Base-by-base conservation (phyloP, 768 basidiomycete species). In the Lactarius hatsudake region DNA sequence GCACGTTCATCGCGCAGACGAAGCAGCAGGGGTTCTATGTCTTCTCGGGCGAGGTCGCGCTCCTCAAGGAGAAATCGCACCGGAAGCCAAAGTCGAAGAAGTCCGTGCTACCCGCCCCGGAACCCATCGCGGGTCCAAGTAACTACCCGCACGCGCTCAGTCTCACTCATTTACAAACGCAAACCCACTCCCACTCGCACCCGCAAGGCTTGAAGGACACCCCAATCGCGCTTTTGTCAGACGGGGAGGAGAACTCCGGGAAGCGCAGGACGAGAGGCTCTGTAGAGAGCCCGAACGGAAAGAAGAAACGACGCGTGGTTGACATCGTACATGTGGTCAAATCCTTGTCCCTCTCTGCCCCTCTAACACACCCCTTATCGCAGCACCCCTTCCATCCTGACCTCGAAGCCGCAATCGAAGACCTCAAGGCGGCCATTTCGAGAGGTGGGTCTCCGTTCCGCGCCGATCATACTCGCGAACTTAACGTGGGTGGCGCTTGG, bases 1-100 rank as follows among this genome's bases (percentile, higher is more conserved):
- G 96, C 5, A 94, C 90, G 2, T 93, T 85, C 78, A 91, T 95
- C 72, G 93, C 91, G 5, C 88, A 93, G 76, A 96, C 96, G 5
- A 93, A 91, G 76, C 93, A 96, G 73, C 87, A 90, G 66, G 94
- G 93, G 1, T 97, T 96, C 80, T 96, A 95, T 73, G 95, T 98
- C 12, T 91, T 90, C 7, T 85, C 85, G 38, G 95, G 95, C 2
- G 89, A 93, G 73, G 90, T 98, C 17, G 93, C 93, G 4, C 76
- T 98, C 15, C 80, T 94, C 72, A 91, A 90, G 74, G 90, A 94
- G 79, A 88, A 87, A 79, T 9, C 66, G 42, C 62, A 62, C 12
- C 64, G 43, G 18, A 59, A 42, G 56, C n/a, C 59, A 74, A 74
- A 69, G 70, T 71, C 36, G 48, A 65, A 66, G 54, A 72, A 71